These are phyloP conservation scores for Setomelanomma holmii DNA, from an alignment of 2,329 filamentous ascomycete species.

Conservation along the genomic window DNA sequence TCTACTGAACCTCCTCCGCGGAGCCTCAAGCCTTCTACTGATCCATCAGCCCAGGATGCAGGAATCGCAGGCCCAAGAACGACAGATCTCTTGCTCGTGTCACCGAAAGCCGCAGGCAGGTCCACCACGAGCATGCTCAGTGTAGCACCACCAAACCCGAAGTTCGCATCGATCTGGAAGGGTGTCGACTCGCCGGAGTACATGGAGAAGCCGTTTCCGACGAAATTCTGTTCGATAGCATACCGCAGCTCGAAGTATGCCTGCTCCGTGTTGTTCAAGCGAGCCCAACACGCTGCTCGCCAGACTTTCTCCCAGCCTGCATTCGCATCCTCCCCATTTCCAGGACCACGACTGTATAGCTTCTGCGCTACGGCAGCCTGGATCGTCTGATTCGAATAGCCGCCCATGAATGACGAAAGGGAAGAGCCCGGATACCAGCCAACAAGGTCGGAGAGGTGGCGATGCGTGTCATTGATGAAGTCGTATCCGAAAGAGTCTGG, in stretches of 20 bases:
- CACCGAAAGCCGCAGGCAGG: conserved; percentile 42
- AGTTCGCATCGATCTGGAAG: conserved; percentile 68
- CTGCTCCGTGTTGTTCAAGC: conserved; percentile 59
- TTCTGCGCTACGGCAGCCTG: conserved; percentile 56
- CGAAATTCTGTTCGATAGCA: conserved; percentile 60
- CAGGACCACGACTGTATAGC: conserved; percentile 56
- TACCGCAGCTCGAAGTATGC: conserved; percentile 60
- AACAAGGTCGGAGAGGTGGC: conserved; percentile 63
- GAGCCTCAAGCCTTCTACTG: conserved; percentile 54
- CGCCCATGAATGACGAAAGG: conserved; percentile 50
- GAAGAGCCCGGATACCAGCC: conserved; percentile 65
- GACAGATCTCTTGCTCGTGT: conserved; percentile 39
- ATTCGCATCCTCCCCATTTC: conserved; percentile 58
- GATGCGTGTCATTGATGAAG: conserved; percentile 55
- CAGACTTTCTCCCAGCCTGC: conserved; percentile 67
- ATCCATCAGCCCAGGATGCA: conserved; percentile 52
- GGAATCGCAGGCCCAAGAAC: conserved; percentile 60
- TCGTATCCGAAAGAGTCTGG: conserved; percentile 49
- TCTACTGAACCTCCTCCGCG: conserved; percentile 55
- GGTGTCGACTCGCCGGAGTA: conserved; percentile 56
- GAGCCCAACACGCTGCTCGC: conserved; percentile 64
- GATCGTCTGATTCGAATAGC: conserved; percentile 55
- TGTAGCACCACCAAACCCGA: conserved; percentile 62
- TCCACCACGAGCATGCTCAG: conserved; percentile 62
- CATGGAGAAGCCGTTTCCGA: conserved; percentile 60